These are phyloP conservation scores for Leishmania lainsoni DNA, from an alignment of 208 protist species.

Conservation along the genomic window DNA sequence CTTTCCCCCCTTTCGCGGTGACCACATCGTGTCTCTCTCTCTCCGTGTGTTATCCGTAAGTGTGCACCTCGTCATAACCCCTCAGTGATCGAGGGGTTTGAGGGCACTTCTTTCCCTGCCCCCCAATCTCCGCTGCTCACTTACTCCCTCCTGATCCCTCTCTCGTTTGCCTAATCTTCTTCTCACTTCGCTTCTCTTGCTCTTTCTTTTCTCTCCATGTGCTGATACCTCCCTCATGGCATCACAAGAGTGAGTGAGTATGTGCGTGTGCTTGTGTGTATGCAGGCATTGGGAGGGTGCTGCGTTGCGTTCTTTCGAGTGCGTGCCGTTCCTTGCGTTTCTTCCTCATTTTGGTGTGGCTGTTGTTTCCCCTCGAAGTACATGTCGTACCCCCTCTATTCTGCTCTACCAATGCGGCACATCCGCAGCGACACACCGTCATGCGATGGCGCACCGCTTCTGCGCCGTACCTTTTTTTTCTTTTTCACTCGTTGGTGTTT, in stretches of 20 bases:
- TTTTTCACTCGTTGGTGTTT: neutral
- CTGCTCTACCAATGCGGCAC: neutral
- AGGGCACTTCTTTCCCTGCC: conserved; percentile 1
- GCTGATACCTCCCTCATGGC: neutral
- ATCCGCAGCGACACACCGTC: neutral
- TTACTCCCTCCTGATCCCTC: neutral
- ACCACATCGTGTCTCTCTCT: neutral
- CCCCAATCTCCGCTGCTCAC: neutral
- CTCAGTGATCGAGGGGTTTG: neutral
- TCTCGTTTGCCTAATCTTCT: neutral
- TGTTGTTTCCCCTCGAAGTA: neutral
- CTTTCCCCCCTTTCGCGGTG: neutral
- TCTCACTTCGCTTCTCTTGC: neutral
- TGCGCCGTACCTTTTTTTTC: neutral
- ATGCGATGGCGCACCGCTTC: neutral
- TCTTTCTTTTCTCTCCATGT: neutral
- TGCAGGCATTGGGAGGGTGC: neutral
- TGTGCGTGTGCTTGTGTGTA: neutral
- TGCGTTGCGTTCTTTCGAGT: neutral
- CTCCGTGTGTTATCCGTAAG: neutral
- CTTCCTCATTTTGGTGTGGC: neutral
- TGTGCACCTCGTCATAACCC: neutral
- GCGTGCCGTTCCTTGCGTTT: neutral
- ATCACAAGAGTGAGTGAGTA: neutral
- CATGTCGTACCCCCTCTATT: no score